These are phyloP conservation scores for Geotrichum aggregatum DNA, from an alignment of 1,139 yeast species.

Conservation along the genomic window DNA sequence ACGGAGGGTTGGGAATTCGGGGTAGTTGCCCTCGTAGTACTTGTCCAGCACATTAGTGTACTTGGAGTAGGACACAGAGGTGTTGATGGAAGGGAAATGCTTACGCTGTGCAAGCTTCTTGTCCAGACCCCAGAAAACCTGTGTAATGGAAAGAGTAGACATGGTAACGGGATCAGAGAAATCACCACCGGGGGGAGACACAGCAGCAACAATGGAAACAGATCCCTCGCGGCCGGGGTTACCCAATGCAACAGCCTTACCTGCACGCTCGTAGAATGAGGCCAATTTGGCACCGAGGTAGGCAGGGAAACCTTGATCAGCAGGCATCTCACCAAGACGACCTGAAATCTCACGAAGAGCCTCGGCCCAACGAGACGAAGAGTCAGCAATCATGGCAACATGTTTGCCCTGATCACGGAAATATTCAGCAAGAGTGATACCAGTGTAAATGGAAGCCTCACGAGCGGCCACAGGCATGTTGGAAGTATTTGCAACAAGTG, in stretches of 20 bases:
- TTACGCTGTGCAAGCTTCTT: conserved; percentile 98
- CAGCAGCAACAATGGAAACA: conserved; percentile 98
- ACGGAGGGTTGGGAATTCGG: conserved; percentile 88
- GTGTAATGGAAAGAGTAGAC: conserved; percentile 95
- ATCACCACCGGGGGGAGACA: conserved; percentile 99
- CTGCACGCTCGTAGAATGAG: conserved; percentile 98
- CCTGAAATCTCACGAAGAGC: conserved; percentile 99
- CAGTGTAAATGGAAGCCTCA: conserved; percentile 98
- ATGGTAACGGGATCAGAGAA: conserved; percentile 99
- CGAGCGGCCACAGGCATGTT: conserved; percentile 99
- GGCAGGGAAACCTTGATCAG: conserved; percentile 99
- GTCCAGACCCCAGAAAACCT: conserved; percentile 99
- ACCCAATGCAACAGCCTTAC: conserved; percentile 92
- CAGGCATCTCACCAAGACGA: conserved; percentile 99
- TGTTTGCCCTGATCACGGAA: conserved; percentile 99
- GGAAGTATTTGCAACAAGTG: conserved; percentile 96
- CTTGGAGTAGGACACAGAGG: conserved; percentile 92
- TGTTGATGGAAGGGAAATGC: conserved; percentile 98
- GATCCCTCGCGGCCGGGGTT: conserved; percentile 95
- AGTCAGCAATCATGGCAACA: conserved; percentile 98
- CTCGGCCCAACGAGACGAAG: conserved; percentile 99
- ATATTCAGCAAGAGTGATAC: conserved; percentile 96
- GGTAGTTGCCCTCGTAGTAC: conserved; percentile 79
- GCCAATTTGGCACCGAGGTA: conserved; percentile 98
- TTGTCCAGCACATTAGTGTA: conserved; percentile 82